A percentile compares a stretch with the other conserved stretches of the same genome.
Evolutionary conservation across 2,329 filamentous ascomycete genomes (phyloP).

Genomic region (Hypoxylon sp.): DNA sequence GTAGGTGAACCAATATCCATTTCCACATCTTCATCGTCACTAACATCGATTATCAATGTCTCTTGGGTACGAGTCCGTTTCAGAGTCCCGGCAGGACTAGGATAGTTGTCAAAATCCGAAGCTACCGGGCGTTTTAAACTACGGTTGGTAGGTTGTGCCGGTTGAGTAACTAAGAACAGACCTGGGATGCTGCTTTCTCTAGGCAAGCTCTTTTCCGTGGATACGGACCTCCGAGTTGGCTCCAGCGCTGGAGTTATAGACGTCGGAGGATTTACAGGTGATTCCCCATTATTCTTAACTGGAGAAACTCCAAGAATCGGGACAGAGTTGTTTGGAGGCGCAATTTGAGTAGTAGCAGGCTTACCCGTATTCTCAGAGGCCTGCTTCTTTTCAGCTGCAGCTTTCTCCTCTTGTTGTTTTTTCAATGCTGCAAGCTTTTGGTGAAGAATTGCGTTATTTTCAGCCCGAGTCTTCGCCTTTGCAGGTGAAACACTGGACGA

Average conservation of each 20-base stretch:
- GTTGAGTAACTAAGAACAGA: conserved; percentile 46
- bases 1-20: conserved; percentile 75
- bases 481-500: conserved; percentile 39
- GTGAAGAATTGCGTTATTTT: conserved; percentile 81
- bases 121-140: conserved; percentile 73
- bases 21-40: conserved; percentile 78
- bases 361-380: conserved; percentile 37
- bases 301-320: background rate
- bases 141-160: conserved; percentile 50
- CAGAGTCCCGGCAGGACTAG: conserved; percentile 55
- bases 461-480: conserved; percentile 66
- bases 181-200: conserved; percentile 49
- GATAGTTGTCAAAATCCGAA: conserved; percentile 76
- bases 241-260: conserved; percentile 18
- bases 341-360: conserved; percentile 26
- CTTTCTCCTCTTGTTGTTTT: conserved; percentile 59
- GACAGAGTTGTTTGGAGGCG: conserved; percentile 10
- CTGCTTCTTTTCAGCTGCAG: conserved; percentile 49
- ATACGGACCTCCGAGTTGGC: conserved; percentile 29
- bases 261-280: conserved; percentile 28
- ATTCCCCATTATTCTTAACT: conserved; percentile 19
- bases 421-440: conserved; percentile 84
- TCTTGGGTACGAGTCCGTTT: conserved; percentile 71
- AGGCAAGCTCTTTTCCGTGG: conserved; percentile 40
- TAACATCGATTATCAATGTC: conserved; percentile 85